Evolutionary conservation across 75 land plant genomes (phyloP).

Genomic region (Cupressus sempervirens): DNA sequence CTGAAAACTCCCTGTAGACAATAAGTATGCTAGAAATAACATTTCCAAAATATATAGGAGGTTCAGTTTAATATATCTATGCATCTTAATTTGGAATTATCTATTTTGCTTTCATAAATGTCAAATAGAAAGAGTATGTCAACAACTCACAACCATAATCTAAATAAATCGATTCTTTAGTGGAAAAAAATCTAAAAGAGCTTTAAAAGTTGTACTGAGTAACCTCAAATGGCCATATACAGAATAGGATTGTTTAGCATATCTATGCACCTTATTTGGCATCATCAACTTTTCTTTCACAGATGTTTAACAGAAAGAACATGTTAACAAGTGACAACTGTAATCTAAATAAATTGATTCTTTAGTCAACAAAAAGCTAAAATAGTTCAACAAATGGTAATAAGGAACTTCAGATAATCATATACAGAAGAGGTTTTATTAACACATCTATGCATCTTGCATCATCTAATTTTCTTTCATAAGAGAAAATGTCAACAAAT

Average conservation of each 20-base stretch:
- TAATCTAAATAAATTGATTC: background rate
- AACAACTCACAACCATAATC: background rate
- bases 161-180: background rate
- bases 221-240: background rate
- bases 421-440: background rate
- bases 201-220: background rate
- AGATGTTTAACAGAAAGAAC: background rate
- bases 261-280: background rate
- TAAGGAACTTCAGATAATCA: background rate
- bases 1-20: slow-evolving; percentile 52
- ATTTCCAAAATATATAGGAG: slow-evolving; percentile 15
- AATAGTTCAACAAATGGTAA: background rate
- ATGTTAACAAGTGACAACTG: no score
- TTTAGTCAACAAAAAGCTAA: background rate
- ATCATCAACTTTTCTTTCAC: background rate
- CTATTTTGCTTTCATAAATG: background rate
- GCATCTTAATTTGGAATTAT: background rate
- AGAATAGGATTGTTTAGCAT: background rate
- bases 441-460: background rate
- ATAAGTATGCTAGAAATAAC: slow-evolving; percentile 41
- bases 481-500: no score
- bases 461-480: no score
- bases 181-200: background rate
- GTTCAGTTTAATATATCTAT: no score
- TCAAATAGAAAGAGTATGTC: background rate